These are phyloP conservation scores for Phytophthora podocarpi DNA, from an alignment of 352 stramenopile species.

Conservation along the genomic window DNA sequence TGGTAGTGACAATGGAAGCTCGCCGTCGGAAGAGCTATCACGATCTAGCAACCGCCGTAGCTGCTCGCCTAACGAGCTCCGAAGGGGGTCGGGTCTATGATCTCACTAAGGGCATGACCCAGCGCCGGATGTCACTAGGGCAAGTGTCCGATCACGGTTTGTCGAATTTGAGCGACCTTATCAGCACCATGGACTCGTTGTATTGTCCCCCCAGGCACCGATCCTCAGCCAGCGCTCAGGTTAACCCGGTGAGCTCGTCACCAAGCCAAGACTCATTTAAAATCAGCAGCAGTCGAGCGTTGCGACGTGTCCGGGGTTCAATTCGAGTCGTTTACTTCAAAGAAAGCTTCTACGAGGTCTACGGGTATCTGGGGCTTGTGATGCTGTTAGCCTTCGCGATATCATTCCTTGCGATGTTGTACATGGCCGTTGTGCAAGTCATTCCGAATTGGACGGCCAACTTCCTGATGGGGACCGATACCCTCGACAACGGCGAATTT, in stretches of 20 bases:
- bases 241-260: slow-evolving; percentile 7
- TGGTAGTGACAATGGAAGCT: slow-evolving; percentile 14
- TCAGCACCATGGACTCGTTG: slow-evolving; percentile 4
- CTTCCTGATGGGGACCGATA: slow-evolving; percentile 46
- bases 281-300: background rate
- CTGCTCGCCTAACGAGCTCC: background rate
- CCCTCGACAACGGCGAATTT: slow-evolving; percentile 54
- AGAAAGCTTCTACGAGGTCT: slow-evolving; percentile 55
- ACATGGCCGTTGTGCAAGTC: slow-evolving; percentile 50
- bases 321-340: slow-evolving; percentile 22
- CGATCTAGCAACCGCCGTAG: too few relatives aligned
- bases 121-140: slow-evolving; percentile 17
- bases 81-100: slow-evolving; percentile 1
- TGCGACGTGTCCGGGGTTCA: slow-evolving; percentile 1
- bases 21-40: slow-evolving; percentile 10
- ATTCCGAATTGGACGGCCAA: slow-evolving; percentile 48
- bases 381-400: slow-evolving; percentile 48
- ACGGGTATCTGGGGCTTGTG: slow-evolving; percentile 43
- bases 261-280: slow-evolving; percentile 4
- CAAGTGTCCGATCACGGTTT: slow-evolving; percentile 2
- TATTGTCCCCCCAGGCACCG: background rate
- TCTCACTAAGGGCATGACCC: background rate
- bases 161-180: background rate
- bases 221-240: slow-evolving; percentile 1
- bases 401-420: slow-evolving; percentile 37